Conservation (phyloP, 176 grass and related monocot genomes). For the Sorghum bicolor region DNA sequence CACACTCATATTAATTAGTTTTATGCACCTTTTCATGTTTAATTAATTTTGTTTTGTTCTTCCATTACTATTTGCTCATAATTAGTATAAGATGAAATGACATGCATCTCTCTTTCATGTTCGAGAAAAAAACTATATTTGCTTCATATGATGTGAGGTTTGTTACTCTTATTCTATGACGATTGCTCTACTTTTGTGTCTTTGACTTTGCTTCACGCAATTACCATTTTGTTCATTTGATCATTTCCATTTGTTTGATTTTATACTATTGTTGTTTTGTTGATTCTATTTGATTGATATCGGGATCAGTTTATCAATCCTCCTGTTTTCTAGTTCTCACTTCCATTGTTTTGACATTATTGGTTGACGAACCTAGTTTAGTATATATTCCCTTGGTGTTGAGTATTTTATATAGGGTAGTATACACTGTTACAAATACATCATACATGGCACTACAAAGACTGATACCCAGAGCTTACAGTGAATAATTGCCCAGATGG, state of each 20-base stretch:
- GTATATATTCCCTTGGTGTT: too few relatives aligned
- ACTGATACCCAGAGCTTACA: neutral
- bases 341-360: slow-evolving; percentile 13
- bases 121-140: neutral
- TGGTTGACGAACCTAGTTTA: neutral
- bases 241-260: slow-evolving; percentile 15
- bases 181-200: neutral
- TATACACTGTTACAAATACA: neutral
- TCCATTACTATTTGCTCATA: neutral
- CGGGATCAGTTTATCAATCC: neutral
- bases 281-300: neutral
- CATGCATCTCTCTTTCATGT: neutral
- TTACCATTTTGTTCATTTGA: neutral
- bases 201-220: slow-evolving; percentile 7
- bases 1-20: neutral
- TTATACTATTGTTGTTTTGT: neutral
- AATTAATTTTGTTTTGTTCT: neutral
- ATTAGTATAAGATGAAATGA: neutral
- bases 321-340: neutral
- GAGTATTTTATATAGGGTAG: too few relatives aligned
- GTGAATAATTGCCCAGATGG: neutral
- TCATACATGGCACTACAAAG: neutral
- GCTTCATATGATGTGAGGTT: neutral
- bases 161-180: neutral
- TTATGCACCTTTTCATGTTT: neutral